Conservation (phyloP, 1,139 yeast species). For the Arxiozyma heterogenica region DNA sequence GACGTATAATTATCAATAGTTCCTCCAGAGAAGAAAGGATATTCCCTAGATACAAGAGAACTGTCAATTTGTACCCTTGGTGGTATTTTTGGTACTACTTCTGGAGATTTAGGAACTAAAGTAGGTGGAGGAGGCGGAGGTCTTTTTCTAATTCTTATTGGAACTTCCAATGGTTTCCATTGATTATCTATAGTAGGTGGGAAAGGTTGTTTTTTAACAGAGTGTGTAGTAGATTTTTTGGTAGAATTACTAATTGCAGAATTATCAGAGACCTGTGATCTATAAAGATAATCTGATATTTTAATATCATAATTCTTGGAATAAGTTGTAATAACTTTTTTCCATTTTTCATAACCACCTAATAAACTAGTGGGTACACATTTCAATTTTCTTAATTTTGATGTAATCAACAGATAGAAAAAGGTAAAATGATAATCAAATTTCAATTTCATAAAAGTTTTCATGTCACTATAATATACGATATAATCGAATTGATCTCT, state of each 20-base stretch:
- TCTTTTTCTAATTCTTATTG: slow-evolving; percentile 19
- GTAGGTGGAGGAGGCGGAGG: slow-evolving; percentile 27
- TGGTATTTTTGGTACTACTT: slow-evolving; percentile 2
- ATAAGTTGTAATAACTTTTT: slow-evolving; percentile 18
- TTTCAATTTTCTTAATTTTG: slow-evolving; percentile 12
- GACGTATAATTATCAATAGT: neutral
- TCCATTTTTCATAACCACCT: slow-evolving; percentile 32
- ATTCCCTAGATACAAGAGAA: neutral
- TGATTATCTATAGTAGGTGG: slow-evolving; percentile 6
- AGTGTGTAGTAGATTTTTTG: neutral
- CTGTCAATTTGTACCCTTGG: slow-evolving; percentile 3
- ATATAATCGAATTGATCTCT: slow-evolving; percentile 45
- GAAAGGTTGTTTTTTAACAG: neutral
- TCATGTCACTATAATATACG: slow-evolving; percentile 42
- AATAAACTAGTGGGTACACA: slow-evolving; percentile 23
- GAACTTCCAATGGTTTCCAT: slow-evolving; percentile 23
- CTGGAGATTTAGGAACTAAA: slow-evolving; percentile 14
- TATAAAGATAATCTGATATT: slow-evolving; percentile 17
- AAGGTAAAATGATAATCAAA: slow-evolving; percentile 29
- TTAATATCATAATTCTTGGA: slow-evolving; percentile 15
- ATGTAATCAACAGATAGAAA: slow-evolving; percentile 22
- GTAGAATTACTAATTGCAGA: neutral
- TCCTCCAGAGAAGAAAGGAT: neutral
- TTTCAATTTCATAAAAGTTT: slow-evolving; percentile 30
- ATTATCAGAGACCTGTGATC: slow-evolving; percentile 5